These are phyloP conservation scores for Magnusiomyces suaveolens DNA, from an alignment of 1,139 yeast genomes.

Conservation along the genomic window DNA sequence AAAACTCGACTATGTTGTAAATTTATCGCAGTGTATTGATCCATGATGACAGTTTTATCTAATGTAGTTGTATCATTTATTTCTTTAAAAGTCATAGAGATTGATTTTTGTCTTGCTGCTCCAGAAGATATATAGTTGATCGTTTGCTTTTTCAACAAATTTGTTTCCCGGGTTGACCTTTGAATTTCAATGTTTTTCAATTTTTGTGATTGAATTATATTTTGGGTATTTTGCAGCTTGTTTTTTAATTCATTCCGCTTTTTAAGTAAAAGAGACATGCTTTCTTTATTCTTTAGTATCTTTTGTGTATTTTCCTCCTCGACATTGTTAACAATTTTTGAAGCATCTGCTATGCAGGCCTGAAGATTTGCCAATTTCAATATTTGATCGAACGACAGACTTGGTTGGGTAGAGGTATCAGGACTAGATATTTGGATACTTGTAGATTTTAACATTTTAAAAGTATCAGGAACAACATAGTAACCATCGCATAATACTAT, in stretches of 20 bases:
- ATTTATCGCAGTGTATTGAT: slow-evolving; percentile 1
- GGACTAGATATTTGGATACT: not conserved
- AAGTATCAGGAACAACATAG: slow-evolving; percentile 24
- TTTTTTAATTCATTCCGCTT: not conserved
- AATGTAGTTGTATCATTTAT: not conserved
- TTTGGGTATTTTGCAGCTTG: not conserved
- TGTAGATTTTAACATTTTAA: not conserved
- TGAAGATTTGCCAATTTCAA: slow-evolving; percentile 41
- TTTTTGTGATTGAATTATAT: not conserved
- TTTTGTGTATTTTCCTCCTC: slow-evolving; percentile 7
- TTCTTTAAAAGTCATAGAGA: not conserved
- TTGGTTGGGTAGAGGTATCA: slow-evolving; percentile 9
- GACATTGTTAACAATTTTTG: slow-evolving; percentile 10
- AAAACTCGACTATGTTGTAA: slow-evolving; percentile 23
- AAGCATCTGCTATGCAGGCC: slow-evolving; percentile 35
- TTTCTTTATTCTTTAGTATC: slow-evolving; percentile 5
- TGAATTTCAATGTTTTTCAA: not conserved
- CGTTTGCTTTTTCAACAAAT: not conserved
- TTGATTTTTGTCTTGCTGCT: not conserved
- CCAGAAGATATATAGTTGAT: not conserved
- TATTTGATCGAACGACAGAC: slow-evolving; percentile 35
- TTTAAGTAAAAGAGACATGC: slow-evolving; percentile 6
- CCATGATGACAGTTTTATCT: slow-evolving; percentile 11
- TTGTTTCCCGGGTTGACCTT: not conserved
- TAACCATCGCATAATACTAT: slow-evolving; percentile 36